Evolutionary conservation across 2,329 filamentous ascomycete genomes (phyloP).

Genomic region (Allantophomopsis lycopodina): DNA sequence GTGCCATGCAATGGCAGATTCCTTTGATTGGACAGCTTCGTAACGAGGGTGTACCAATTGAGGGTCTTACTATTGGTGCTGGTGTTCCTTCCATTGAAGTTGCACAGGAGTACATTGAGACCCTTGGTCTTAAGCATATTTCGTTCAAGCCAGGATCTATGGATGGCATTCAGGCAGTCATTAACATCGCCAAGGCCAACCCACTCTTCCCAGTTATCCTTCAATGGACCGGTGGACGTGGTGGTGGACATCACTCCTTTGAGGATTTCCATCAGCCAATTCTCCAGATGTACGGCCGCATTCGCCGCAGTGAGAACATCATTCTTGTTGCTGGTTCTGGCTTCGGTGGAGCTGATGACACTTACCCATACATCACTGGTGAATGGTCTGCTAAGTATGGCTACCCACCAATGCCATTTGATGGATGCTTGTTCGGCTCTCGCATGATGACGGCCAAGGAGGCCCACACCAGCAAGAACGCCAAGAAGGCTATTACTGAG

Average conservation of each 20-base stretch:
- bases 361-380: constrained; percentile 84
- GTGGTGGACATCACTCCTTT: constrained; percentile 87
- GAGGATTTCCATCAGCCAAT: constrained; percentile 94
- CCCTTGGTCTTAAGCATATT: constrained; percentile 84
- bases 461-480: constrained; percentile 72
- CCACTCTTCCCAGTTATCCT: constrained; percentile 84
- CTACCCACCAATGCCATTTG: constrained; percentile 87
- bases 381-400: constrained; percentile 77
- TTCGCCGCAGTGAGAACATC: constrained; percentile 75
- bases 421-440: constrained; percentile 81
- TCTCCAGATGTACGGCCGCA: constrained; percentile 79
- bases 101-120: constrained; percentile 87
- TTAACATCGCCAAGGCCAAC: constrained; percentile 91
- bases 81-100: constrained; percentile 91
- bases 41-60: constrained; percentile 77
- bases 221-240: constrained; percentile 91
- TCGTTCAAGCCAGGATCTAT: constrained; percentile 86
- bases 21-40: constrained; percentile 69
- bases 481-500: constrained; percentile 82
- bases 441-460: constrained; percentile 95
- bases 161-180: constrained; percentile 76
- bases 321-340: constrained; percentile 83
- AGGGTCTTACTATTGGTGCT: constrained; percentile 83
- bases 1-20: constrained; percentile 87
- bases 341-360: constrained; percentile 81